phyloP scores from a whole-genome alignment of 805 yeast genomes.

The Naumovozyma dairenensis region DNA sequence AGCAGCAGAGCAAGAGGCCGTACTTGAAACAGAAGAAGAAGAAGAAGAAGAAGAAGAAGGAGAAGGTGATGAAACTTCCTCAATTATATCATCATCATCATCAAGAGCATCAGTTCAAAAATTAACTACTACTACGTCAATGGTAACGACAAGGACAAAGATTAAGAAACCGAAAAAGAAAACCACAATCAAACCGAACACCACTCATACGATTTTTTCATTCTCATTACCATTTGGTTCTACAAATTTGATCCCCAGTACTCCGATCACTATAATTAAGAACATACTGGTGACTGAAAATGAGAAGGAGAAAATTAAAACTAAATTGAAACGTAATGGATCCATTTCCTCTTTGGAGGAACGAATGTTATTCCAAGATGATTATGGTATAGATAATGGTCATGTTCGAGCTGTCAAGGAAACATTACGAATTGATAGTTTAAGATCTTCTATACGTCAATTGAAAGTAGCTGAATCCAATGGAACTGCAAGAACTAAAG shows the following conservation, averaged over 20 bases:
- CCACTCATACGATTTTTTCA: constrained; percentile 28
- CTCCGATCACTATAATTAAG: constrained; percentile 7
- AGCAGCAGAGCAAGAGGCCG: constrained; percentile 1
- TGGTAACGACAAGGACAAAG: not conserved
- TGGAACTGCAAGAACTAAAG: constrained; percentile 14
- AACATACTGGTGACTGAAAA: constrained; percentile 9
- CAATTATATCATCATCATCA: constrained; percentile 30
- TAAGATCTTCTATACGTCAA: constrained; percentile 18
- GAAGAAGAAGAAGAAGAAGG: constrained; percentile 3
- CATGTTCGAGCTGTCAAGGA: constrained; percentile 61
- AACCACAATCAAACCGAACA: constrained; percentile 3
- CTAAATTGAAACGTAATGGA: constrained; percentile 39
- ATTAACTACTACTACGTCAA: no score
- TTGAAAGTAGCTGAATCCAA: constrained; percentile 13
- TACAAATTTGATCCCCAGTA: constrained; percentile 5
- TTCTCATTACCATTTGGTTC: constrained; percentile 34
- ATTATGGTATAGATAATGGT: constrained; percentile 53
- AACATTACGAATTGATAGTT: constrained; percentile 42
- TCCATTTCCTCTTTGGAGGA: constrained; percentile 57
- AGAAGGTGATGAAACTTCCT: constrained; percentile 12
- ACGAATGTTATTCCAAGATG: constrained; percentile 42
- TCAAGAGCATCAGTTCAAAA: constrained; percentile 13
- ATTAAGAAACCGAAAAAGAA: not conserved
- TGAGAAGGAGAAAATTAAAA: constrained; percentile 20
- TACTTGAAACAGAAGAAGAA: constrained; percentile 8